Evolutionary conservation across 2,329 filamentous ascomycete genomes (phyloP), one percentile per base, ranked within the genome.

Genomic region (Penicillium rolfsii): DNA sequence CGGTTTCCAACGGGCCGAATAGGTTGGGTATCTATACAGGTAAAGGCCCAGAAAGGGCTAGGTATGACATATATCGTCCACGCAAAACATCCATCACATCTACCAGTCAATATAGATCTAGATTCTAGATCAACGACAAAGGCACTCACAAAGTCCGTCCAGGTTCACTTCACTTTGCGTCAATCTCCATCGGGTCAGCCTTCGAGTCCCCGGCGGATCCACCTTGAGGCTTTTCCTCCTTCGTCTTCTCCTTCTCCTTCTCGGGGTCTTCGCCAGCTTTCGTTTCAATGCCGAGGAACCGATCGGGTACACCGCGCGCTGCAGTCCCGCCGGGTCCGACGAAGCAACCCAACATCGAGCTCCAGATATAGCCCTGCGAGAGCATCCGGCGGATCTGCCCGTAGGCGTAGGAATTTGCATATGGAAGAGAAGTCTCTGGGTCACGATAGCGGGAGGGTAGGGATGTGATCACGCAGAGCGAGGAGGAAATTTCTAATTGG

Each of bases 391-490:
- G 89, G 49, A 98, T 89, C 74, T 96, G 88, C 30, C 75, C 73
- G 78, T 93, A 97, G 0, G 93, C 93, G 64, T 89, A 85, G 46
- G 87, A 81, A 73, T 94, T 94, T 64, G 87, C 85, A 77, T 94
- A 99, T 0, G 89, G 87, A 16, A 98, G 83, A 0, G 91, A 91
- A 0, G 94, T 98, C 67, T 86, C 85, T 0, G 93, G 91, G 74
- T 99, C 95, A 26, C 88, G 86, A 76, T 96, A 98, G 57, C 87
- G 87, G 12, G 94, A 95, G 4, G 89, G 86, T 56, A 89, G 85
- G 70, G 89, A 90, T 1, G 92, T 97, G 72, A 98, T 93, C 52
- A 88, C 89, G 75, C 95, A 99, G 35, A 89, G 81, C 48, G 83
- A 79, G 63, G 74, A 76, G 58, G 70, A 77, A 63, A 73, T 79